Percentiles rank a stretch among this genome's conserved stretches.
Conservation (phyloP, 2,329 filamentous ascomycete genomes). For the Colletotrichum noveboracense region DNA sequence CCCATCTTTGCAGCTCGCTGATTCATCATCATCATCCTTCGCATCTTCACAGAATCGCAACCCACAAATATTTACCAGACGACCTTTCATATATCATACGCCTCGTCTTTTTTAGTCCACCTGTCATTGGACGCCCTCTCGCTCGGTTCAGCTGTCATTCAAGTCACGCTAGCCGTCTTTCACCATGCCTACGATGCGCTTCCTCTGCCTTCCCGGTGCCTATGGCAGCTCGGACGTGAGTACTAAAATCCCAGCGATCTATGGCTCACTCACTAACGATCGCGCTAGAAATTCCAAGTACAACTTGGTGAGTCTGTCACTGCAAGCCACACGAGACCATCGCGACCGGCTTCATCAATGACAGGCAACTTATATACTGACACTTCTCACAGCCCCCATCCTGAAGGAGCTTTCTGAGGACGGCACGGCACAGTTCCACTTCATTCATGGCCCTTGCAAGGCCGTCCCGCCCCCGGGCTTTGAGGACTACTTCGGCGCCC, state of each 20-base stretch:
- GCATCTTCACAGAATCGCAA: not conserved
- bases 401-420: constrained; percentile 52
- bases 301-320: constrained; percentile 47
- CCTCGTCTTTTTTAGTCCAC: not conserved
- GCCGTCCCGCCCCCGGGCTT: constrained; percentile 58
- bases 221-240: constrained; percentile 61
- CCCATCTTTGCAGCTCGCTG: not conserved
- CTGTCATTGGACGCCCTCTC: not conserved
- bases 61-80: not conserved
- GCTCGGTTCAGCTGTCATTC: not conserved
- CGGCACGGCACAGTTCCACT: constrained; percentile 53
- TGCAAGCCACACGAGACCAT: not conserved
- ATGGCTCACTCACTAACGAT: constrained; percentile 11
- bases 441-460: constrained; percentile 55
- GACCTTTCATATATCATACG: not conserved
- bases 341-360: not conserved
- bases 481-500: constrained; percentile 61
- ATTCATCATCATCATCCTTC: constrained; percentile 1
- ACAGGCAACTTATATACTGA: constrained; percentile 16
- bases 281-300: constrained; percentile 57
- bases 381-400: constrained; percentile 47
- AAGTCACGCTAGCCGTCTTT: not conserved
- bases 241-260: constrained; percentile 16
- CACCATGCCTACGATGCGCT: constrained; percentile 49
- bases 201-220: constrained; percentile 62